Evolutionary conservation across 352 stramenopile species (phyloP).

Genomic region (Phytophthora litchii): DNA sequence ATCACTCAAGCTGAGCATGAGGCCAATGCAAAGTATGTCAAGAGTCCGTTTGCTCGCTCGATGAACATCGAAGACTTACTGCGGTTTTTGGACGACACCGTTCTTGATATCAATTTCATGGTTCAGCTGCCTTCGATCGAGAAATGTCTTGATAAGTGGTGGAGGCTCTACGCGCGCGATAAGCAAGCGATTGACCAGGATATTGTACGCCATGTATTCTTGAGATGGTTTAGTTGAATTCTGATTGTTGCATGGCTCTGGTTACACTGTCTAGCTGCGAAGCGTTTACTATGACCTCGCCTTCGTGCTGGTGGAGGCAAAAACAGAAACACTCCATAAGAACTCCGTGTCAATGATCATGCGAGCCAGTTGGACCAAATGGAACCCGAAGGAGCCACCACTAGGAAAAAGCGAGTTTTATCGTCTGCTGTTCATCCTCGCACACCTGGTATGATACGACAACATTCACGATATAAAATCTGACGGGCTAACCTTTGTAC

Average conservation of each 20-base stretch:
- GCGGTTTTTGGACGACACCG: conserved; percentile 75
- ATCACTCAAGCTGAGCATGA: conserved; percentile 70
- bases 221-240: neutral
- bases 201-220: conserved; percentile 29
- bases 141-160: conserved; percentile 77
- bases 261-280: conserved; percentile 44
- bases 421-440: conserved; percentile 73
- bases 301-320: conserved; percentile 73
- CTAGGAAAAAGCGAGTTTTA: conserved; percentile 66
- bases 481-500: neutral
- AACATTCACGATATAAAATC: neutral
- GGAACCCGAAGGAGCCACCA: conserved; percentile 57
- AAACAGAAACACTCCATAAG: conserved; percentile 80
- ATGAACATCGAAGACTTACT: conserved; percentile 67
- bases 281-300: conserved; percentile 75
- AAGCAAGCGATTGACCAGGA: conserved; percentile 56
- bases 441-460: conserved; percentile 62
- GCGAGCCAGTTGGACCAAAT: conserved; percentile 72
- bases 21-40: conserved; percentile 74
- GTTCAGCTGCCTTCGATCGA: conserved; percentile 85
- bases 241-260: neutral
- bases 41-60: conserved; percentile 71
- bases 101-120: conserved; percentile 85
- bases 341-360: conserved; percentile 84
- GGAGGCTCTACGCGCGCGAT: conserved; percentile 49